A percentile compares a stretch with the other conserved stretches of the same genome.
Evolutionary conservation across 2,329 filamentous ascomycete species (phyloP).

Genomic region (Huntiella savannae): DNA sequence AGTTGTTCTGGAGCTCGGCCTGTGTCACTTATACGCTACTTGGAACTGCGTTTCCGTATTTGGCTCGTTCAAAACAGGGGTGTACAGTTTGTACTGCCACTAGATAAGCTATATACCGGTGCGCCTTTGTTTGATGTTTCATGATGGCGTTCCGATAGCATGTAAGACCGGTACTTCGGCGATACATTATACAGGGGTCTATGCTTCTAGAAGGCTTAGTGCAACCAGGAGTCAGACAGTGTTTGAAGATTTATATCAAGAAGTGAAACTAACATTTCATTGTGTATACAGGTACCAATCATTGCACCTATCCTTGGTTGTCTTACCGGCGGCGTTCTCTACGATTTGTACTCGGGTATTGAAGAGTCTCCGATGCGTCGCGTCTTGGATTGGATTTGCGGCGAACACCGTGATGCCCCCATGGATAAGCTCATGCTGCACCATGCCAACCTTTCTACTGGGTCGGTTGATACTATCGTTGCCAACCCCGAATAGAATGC

Average conservation of each 20-base stretch:
- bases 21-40: too few species aligned
- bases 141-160: too few species aligned
- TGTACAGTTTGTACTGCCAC: too few species aligned
- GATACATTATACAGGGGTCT: neutral
- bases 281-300: constrained; percentile 33
- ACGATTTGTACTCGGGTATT: constrained; percentile 50
- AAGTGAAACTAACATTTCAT: too few species aligned
- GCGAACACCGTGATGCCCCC: constrained; percentile 4
- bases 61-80: too few species aligned
- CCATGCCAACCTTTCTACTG: constrained; percentile 3
- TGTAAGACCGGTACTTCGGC: neutral
- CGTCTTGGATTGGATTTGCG: constrained; percentile 15
- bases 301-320: constrained; percentile 50
- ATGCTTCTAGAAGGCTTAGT: constrained; percentile 1
- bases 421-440: constrained; percentile 6
- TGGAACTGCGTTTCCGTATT: too few species aligned
- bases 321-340: constrained; percentile 43
- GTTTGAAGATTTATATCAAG: too few species aligned
- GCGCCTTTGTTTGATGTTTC: too few species aligned
- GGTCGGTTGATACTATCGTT: constrained; percentile 9
- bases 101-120: too few species aligned
- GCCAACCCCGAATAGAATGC: constrained; percentile 1
- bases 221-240: neutral
- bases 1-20: neutral
- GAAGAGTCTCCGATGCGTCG: constrained; percentile 53